These are phyloP conservation scores for Ceratobasidium sp. DNA, from an alignment of 1,284 basidiomycete genomes.

Conservation along the genomic window DNA sequence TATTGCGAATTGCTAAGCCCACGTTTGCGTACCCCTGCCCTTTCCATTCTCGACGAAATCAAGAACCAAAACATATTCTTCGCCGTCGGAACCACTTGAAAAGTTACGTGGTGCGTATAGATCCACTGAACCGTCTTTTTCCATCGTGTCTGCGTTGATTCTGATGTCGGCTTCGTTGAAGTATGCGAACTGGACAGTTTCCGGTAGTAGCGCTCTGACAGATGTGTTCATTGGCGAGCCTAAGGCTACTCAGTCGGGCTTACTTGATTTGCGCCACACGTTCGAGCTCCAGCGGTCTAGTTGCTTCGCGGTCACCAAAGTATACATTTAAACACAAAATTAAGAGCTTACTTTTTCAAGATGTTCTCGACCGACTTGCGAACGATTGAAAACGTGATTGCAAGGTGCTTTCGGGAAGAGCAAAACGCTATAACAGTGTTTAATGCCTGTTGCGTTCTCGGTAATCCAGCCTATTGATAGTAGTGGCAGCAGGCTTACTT, in stretches of 20 bases:
- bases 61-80: conserved; percentile 74
- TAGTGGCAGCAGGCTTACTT: conserved; percentile 39
- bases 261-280: conserved; percentile 88
- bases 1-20: conserved; percentile 44
- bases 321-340: background rate
- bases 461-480: conserved; percentile 41
- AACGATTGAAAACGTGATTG: conserved; percentile 79
- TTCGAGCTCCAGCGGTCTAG: conserved; percentile 77
- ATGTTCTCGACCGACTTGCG: conserved; percentile 79
- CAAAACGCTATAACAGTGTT: conserved; percentile 91
- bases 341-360: conserved; percentile 64
- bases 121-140: conserved; percentile 45
- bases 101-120: conserved; percentile 42
- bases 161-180: conserved; percentile 70
- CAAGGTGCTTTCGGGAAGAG: conserved; percentile 81
- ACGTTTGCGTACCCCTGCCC: conserved; percentile 38
- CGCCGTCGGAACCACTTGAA: conserved; percentile 46
- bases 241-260: conserved; percentile 41
- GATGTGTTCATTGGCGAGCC: conserved; percentile 2
- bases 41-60: conserved; percentile 63
- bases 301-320: background rate
- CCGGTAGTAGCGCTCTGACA: conserved; percentile 76
- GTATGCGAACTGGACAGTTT: conserved; percentile 83
- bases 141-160: conserved; percentile 56
- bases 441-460: conserved; percentile 65